phyloP scores from a whole-genome alignment of 2,329 filamentous ascomycete species.

The Coleophoma cylindrospora region DNA sequence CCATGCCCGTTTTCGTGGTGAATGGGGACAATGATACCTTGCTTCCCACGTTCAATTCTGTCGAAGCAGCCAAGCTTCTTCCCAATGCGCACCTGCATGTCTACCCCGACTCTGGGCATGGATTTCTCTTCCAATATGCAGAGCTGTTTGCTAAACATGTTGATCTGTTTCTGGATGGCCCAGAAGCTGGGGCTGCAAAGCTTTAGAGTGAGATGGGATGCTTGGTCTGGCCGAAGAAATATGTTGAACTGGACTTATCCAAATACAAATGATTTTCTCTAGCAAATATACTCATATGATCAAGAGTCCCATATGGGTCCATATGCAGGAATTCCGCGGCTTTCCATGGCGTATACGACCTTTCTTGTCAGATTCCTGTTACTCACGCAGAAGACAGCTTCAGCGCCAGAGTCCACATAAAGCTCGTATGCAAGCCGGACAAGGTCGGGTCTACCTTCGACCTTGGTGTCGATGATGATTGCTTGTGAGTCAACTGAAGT shows the following conservation, averaged over 20 bases:
- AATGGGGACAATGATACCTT: constrained; percentile 17
- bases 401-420: constrained; percentile 24
- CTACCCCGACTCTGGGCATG: constrained; percentile 14
- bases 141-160: constrained; percentile 13
- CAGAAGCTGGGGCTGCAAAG: background rate
- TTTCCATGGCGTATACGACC: constrained; percentile 31
- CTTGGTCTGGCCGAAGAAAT: background rate
- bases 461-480: constrained; percentile 28
- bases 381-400: constrained; percentile 31
- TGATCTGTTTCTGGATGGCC: constrained; percentile 11
- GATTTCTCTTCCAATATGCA: constrained; percentile 15
- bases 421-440: constrained; percentile 24
- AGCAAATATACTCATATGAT: background rate
- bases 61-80: constrained; percentile 6
- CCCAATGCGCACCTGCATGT: constrained; percentile 10
- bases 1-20: constrained; percentile 24
- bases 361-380: constrained; percentile 30
- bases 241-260: background rate
- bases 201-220: background rate
- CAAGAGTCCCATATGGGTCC: constrained; percentile 29
- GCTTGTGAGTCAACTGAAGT: constrained; percentile 24
- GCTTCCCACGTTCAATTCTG: constrained; percentile 14
- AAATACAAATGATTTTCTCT: background rate
- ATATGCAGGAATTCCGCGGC: constrained; percentile 28
- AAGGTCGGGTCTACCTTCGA: constrained; percentile 26